Percentiles rank a stretch among this genome's conserved stretches.
Evolutionary conservation across 805 yeast species (phyloP).

Genomic region (Suhomyces pyralidae): DNA sequence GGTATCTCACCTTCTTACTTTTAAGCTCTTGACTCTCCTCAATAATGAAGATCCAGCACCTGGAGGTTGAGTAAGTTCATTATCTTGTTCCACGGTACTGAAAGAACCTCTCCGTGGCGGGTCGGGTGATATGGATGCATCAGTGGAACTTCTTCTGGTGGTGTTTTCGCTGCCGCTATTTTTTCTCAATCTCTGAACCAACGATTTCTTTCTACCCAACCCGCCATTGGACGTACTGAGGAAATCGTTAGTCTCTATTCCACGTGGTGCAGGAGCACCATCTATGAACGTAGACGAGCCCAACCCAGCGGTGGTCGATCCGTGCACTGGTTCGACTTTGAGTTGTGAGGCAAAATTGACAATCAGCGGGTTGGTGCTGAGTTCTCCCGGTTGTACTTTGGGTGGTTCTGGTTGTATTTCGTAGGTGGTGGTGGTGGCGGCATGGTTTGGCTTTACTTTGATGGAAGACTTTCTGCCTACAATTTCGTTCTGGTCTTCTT

Average conservation of each 20-base stretch:
- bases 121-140: slow-evolving; percentile 10
- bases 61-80: slow-evolving; percentile 10
- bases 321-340: slow-evolving; percentile 76
- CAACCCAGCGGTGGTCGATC: slow-evolving; percentile 79
- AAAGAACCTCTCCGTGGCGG: slow-evolving; percentile 14
- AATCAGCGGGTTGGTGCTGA: slow-evolving; percentile 44
- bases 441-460: slow-evolving; percentile 3
- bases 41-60: slow-evolving; percentile 47
- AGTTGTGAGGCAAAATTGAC: slow-evolving; percentile 68
- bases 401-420: slow-evolving; percentile 13
- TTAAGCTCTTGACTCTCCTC: slow-evolving; percentile 85
- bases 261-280: slow-evolving; percentile 87
- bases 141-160: slow-evolving; percentile 33
- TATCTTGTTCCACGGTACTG: slow-evolving; percentile 7
- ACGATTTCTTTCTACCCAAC: slow-evolving; percentile 78
- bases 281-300: slow-evolving; percentile 92
- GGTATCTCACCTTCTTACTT: slow-evolving; percentile 49
- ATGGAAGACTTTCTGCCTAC: slow-evolving; percentile 25
- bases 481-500: slow-evolving; percentile 43
- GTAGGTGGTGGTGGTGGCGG: slow-evolving; percentile 1
- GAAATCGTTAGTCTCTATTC: slow-evolving; percentile 22
- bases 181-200: slow-evolving; percentile 61
- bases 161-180: slow-evolving; percentile 30
- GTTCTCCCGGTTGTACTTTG: slow-evolving; percentile 30
- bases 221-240: slow-evolving; percentile 34